These are phyloP conservation scores for Trichophyton benhamiae DNA, from an alignment of 2,329 filamentous ascomycete genomes.

Conservation along the genomic window DNA sequence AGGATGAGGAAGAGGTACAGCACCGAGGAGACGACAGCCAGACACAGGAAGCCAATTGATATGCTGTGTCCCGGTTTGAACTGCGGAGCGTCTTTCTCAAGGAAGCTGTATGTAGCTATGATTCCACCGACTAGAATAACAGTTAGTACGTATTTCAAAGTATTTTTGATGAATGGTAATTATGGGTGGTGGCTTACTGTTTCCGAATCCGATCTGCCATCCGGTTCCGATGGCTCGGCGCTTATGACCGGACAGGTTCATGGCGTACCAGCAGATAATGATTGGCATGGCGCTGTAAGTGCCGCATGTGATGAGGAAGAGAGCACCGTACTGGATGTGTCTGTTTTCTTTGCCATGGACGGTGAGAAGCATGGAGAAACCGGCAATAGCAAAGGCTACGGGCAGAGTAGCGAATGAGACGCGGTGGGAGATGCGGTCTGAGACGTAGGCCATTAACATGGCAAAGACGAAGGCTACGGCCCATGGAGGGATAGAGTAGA, in stretches of 20 bases:
- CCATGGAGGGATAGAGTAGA: constrained; percentile 47
- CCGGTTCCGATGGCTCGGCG: constrained; percentile 58
- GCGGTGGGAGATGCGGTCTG: constrained; percentile 60
- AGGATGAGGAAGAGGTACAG: constrained; percentile 28
- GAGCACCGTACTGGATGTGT: constrained; percentile 58
- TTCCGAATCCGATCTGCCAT: constrained; percentile 69
- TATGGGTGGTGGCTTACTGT: constrained; percentile 29
- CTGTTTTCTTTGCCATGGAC: constrained; percentile 51
- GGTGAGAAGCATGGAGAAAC: constrained; percentile 61
- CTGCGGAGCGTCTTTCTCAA: constrained; percentile 52
- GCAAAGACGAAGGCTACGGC: constrained; percentile 65
- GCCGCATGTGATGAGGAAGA: constrained; percentile 72
- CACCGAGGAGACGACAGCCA: constrained; percentile 46
- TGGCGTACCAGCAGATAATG: constrained; percentile 70
- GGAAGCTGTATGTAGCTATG: constrained; percentile 59
- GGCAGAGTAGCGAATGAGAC: constrained; percentile 60
- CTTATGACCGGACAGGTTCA: constrained; percentile 64
- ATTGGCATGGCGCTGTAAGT: constrained; percentile 83
- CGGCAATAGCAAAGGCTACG: constrained; percentile 56
- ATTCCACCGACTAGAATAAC: constrained; percentile 52
- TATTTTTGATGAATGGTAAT: background rate
- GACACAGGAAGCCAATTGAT: constrained; percentile 57
- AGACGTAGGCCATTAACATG: constrained; percentile 59
- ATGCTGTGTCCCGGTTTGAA: constrained; percentile 67
- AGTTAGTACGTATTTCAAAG: background rate